These are phyloP conservation scores for Oryza australiensis DNA, from an alignment of 176 grass and related monocot genomes.

Conservation along the genomic window DNA sequence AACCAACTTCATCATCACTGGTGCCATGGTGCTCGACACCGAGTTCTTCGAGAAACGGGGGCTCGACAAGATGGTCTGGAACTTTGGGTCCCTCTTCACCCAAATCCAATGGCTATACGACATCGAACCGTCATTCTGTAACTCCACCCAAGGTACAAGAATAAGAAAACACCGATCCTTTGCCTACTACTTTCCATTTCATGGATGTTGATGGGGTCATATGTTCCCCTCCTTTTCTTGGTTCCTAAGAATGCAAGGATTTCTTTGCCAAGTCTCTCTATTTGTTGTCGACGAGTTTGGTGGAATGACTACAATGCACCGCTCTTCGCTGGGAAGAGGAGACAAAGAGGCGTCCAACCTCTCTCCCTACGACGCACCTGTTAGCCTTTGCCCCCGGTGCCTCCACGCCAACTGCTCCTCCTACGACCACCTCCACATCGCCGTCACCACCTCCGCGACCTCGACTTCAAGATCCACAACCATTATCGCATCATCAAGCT, in stretches of 20 bases:
- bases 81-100: constrained; percentile 63
- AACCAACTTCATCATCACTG: constrained; percentile 83
- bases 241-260: constrained; percentile 57
- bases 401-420: too few relatives aligned
- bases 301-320: constrained; percentile 76
- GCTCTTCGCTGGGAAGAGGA: constrained; percentile 54
- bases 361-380: too few relatives aligned
- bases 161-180: neutral
- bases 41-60: constrained; percentile 62
- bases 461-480: too few relatives aligned
- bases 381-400: too few relatives aligned
- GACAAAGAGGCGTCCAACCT: too few relatives aligned
- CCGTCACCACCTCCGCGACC: too few relatives aligned
- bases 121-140: constrained; percentile 65
- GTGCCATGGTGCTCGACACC: constrained; percentile 69
- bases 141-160: constrained; percentile 49
- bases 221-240: neutral
- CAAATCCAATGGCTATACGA: constrained; percentile 84
- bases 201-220: neutral
- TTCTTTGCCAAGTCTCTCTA: constrained; percentile 55
- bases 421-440: too few relatives aligned
- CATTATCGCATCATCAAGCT: too few relatives aligned
- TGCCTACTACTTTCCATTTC: neutral
- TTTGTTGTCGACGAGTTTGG: constrained; percentile 73
- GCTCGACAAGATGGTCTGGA: constrained; percentile 63